A percentile compares a stretch with the other conserved stretches of the same genome.
phyloP scores from a whole-genome alignment of 2,329 filamentous ascomycete species.

The Diaporthe citri region DNA sequence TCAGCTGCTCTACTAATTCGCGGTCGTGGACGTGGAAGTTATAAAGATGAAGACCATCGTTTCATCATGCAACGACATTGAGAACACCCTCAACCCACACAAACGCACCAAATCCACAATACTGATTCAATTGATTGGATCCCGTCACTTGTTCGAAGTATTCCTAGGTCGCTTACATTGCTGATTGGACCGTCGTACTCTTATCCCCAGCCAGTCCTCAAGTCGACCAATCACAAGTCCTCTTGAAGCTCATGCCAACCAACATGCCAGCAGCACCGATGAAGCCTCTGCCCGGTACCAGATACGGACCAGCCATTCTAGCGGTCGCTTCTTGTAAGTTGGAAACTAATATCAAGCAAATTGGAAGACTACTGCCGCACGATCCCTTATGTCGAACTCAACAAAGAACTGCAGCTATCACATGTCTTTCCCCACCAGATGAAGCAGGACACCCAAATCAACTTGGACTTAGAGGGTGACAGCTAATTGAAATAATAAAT shows the following conservation, averaged over 20 bases:
- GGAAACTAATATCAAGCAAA: background rate
- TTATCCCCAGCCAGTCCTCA: background rate
- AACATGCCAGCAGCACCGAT: slow-evolving; percentile 15
- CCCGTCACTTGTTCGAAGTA: background rate
- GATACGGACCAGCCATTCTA: slow-evolving; percentile 34
- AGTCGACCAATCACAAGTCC: background rate
- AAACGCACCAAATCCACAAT: background rate
- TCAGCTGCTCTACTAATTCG: background rate
- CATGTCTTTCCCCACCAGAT: background rate
- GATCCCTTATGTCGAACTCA: background rate
- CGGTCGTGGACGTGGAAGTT: background rate
- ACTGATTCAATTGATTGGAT: background rate
- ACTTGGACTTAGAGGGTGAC: background rate
- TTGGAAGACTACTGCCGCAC: background rate
- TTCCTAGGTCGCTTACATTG: background rate
- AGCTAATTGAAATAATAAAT: background rate
- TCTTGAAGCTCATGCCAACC: background rate
- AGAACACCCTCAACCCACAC: background rate
- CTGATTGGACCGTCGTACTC: background rate
- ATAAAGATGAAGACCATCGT: slow-evolving; percentile 26
- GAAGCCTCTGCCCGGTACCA: slow-evolving; percentile 35
- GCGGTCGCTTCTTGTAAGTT: slow-evolving; percentile 25
- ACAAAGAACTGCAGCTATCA: background rate
- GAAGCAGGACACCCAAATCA: background rate
- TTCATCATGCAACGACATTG: background rate